These are phyloP conservation scores for Diplodia scrobiculata DNA, from an alignment of 2,329 filamentous ascomycete genomes.

Conservation along the genomic window DNA sequence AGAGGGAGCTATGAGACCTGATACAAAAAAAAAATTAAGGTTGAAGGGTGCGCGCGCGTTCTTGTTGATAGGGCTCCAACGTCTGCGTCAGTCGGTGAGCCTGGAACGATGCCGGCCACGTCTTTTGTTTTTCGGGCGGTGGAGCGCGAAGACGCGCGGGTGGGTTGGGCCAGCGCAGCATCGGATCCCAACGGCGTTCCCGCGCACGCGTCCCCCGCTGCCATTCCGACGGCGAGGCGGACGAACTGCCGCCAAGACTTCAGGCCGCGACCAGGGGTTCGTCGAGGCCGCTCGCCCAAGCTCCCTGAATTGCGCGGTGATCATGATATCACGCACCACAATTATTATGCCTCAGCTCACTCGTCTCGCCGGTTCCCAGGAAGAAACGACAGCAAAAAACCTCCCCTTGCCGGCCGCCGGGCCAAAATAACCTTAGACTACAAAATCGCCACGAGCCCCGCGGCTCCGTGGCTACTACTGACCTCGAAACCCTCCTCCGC, in stretches of 20 bases:
- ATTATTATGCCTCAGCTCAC: constrained; percentile 1
- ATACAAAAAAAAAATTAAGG: constrained; percentile 9
- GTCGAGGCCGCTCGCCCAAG: neutral
- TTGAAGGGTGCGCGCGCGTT: neutral
- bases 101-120: neutral
- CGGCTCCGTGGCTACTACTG: neutral
- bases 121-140: neutral
- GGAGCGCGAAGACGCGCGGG: neutral
- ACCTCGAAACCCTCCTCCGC: neutral
- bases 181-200: constrained; percentile 6
- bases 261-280: constrained; percentile 12
- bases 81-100: constrained; percentile 20
- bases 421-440: constrained; percentile 24
- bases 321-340: constrained; percentile 22
- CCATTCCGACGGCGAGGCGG: constrained; percentile 13
- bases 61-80: constrained; percentile 17
- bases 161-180: neutral
- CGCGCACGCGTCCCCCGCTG: constrained; percentile 7
- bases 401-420: constrained; percentile 10
- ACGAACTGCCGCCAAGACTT: constrained; percentile 9
- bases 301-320: neutral
- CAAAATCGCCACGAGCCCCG: constrained; percentile 5
- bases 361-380: constrained; percentile 1
- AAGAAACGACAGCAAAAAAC: neutral
- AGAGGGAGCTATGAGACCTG: constrained; percentile 4